Conservation (phyloP, 345 rosid genomes). For the Tarenaya hassleriana region DNA sequence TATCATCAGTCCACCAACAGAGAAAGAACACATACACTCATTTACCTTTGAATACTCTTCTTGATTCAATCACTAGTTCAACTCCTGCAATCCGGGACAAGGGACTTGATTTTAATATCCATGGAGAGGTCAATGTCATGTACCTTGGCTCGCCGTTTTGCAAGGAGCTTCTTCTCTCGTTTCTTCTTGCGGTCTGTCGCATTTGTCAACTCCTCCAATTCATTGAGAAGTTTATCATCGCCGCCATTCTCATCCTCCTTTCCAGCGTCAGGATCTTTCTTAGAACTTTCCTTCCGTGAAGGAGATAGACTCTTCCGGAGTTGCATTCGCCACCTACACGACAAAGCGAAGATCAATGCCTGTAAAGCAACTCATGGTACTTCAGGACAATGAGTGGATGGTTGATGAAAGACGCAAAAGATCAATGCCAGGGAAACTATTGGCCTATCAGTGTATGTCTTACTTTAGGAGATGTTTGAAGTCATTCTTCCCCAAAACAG, state of each 20-base stretch:
- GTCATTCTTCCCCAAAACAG: slow-evolving; percentile 87
- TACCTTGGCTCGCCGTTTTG: slow-evolving; percentile 88
- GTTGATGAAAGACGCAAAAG: too few species aligned
- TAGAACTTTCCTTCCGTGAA: slow-evolving; percentile 42
- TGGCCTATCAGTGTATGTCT: too few species aligned
- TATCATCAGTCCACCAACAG: neutral
- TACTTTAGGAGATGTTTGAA: slow-evolving; percentile 88
- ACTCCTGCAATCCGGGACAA: slow-evolving; percentile 1
- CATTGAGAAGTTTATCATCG: slow-evolving; percentile 82
- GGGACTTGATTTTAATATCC: neutral
- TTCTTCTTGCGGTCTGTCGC: slow-evolving; percentile 79
- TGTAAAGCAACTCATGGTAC: neutral
- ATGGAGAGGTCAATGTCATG: slow-evolving; percentile 3
- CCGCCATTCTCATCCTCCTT: slow-evolving; percentile 51
- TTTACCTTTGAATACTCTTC: neutral
- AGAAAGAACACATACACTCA: neutral
- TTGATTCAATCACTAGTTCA: neutral
- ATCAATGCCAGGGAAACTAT: too few species aligned
- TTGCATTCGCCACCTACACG: slow-evolving; percentile 79
- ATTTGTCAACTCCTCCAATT: slow-evolving; percentile 81
- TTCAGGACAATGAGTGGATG: neutral
- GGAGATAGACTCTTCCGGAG: slow-evolving; percentile 71
- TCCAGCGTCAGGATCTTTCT: slow-evolving; percentile 30
- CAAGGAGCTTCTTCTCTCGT: slow-evolving; percentile 55
- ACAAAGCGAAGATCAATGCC: slow-evolving; percentile 4